These are phyloP conservation scores for Gossypium schwendimanii DNA, from an alignment of 441 rosid genomes.

Conservation along the genomic window DNA sequence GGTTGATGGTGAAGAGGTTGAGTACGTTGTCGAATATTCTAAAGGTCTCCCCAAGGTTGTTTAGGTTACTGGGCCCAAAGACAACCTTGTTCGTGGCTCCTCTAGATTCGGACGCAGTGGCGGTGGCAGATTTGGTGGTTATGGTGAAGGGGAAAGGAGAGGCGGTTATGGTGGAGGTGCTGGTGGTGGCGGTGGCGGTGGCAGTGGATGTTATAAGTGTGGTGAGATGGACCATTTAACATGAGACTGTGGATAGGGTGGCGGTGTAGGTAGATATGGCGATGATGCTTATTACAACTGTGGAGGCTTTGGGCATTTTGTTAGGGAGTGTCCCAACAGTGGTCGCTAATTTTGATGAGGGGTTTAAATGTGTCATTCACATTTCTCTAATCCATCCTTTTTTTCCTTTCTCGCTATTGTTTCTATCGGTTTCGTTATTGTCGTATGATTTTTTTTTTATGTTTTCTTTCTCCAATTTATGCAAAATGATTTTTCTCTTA, in stretches of 20 bases:
- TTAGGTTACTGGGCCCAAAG: not conserved
- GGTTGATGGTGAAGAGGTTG: not conserved
- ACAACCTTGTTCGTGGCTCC: not conserved
- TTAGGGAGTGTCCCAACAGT: not conserved
- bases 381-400: not conserved
- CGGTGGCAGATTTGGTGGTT: not conserved
- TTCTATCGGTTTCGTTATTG: too few species aligned
- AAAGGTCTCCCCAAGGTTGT: not conserved
- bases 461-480: too few species aligned
- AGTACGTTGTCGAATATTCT: not conserved
- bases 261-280: not conserved
- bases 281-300: not conserved
- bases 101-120: not conserved
- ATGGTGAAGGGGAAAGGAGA: not conserved
- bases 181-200: not conserved
- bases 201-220: not conserved
- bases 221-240: not conserved
- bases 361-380: not conserved
- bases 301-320: not conserved
- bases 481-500: too few species aligned
- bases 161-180: not conserved
- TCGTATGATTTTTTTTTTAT: too few species aligned
- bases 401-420: too few species aligned
- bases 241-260: not conserved
- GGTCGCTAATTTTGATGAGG: not conserved